Base-by-base conservation (phyloP, 2,329 filamentous ascomycete species). In the Talaromyces sp. region DNA sequence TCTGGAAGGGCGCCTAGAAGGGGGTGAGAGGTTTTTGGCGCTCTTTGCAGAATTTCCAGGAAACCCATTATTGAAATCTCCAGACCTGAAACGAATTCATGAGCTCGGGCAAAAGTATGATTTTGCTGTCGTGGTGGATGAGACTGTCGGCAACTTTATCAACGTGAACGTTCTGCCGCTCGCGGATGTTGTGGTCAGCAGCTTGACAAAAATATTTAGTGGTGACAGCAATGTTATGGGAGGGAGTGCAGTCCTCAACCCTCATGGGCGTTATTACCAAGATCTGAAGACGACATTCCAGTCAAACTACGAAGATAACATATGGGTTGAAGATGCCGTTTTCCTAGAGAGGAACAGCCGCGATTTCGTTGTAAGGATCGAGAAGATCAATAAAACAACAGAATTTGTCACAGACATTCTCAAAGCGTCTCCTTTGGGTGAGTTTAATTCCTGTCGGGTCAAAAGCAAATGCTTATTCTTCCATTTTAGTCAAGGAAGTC, bases 181-280 rank as follows among this genome's bases (percentile, higher is more conserved):
- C 71, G 91, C 92, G 63, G 95, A 99, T 75, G 83, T 98, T 16
- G 91, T 98, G 5, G 94, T 96, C 61, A 96, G 91, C 80, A 96
- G 91, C 73, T 81, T 99, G 63, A 98, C 95, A 56, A 99, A 99
- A 76, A 89, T 98, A 59, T 99, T 99, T 78, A 96, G 92, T 61
- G 95, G 95, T 57, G 95, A 97, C 76, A 95, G 91, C 75, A 98
- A 99, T 75, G 95, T 99, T 67, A 98, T 98, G 94, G 95, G 93
- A 62, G 95, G 95, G 61, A 90, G 85, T 66, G 79, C 82, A 14
- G 82, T 89, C 16, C 76, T 89, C 58, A 89, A 89, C 65, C 85
- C 87, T 0, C 84, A 87, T 61, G 81, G 87, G n/a, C 85, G 79
- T 53, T 89, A 89, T 76, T 96, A 96, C 74, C 60, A 73, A 2